Evolutionary conservation across 768 basidiomycete genomes (phyloP).

Genomic region (Mycena rosella): DNA sequence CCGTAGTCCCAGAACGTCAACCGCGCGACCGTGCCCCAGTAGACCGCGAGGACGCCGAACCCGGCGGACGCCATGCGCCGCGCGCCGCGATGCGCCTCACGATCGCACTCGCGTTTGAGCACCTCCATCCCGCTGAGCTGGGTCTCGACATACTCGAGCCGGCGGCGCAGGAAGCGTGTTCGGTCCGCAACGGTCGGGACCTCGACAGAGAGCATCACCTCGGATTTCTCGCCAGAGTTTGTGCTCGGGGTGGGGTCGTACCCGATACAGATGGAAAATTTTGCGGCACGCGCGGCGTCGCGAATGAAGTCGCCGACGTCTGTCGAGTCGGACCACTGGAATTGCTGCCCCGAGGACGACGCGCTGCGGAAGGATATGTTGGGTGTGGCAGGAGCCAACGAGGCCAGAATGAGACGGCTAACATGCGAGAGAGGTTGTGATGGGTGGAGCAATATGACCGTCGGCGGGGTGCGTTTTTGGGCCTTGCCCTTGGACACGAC

Average conservation of each 20-base stretch:
- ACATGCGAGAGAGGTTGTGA: constrained; percentile 78
- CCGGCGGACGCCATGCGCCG: constrained; percentile 69
- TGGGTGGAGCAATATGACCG: constrained; percentile 76
- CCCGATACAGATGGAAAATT: constrained; percentile 64
- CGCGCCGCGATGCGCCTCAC: constrained; percentile 68
- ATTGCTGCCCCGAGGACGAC: constrained; percentile 43
- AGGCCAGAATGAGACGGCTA: constrained; percentile 65
- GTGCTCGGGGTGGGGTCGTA: constrained; percentile 37
- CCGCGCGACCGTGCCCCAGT: constrained; percentile 76
- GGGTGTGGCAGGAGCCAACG: constrained; percentile 51
- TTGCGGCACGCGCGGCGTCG: constrained; percentile 66
- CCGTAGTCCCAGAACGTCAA: constrained; percentile 74
- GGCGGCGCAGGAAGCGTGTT: constrained; percentile 67
- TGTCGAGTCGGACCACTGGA: constrained; percentile 73
- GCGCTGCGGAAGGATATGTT: constrained; percentile 61
- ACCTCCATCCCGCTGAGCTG: constrained; percentile 64
- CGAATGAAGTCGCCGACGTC: constrained; percentile 77
- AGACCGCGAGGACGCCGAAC: constrained; percentile 68
- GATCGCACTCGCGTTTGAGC: constrained; percentile 68
- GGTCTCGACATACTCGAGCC: constrained; percentile 56
- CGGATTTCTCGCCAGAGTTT: constrained; percentile 6
- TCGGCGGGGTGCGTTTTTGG: constrained; percentile 45
- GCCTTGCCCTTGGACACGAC: constrained; percentile 16
- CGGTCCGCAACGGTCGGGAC: constrained; percentile 76
- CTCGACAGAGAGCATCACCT: constrained; percentile 57